phyloP scores from a whole-genome alignment of 2,329 filamentous ascomycete species.

The Pyricularia pennisetigena region DNA sequence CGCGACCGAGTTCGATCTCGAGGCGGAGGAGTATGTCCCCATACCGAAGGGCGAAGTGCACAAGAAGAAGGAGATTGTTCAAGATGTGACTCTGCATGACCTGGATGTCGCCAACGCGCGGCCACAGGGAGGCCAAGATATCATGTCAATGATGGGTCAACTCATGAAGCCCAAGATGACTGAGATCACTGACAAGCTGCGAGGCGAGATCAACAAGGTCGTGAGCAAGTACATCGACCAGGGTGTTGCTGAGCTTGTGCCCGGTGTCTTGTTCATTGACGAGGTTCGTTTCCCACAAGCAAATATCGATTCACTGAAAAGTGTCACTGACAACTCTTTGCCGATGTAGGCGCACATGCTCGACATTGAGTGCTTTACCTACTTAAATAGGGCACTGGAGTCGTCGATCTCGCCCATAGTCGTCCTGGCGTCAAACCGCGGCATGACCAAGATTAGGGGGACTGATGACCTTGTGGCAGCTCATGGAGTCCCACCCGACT shows the following conservation, averaged over 20 bases:
- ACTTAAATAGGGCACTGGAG: conserved; percentile 96
- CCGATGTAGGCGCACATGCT: conserved; percentile 88
- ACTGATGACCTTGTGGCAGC: conserved; percentile 74
- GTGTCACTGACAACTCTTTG: conserved; percentile 13
- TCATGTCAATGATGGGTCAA: conserved; percentile 99
- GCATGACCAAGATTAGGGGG: conserved; percentile 85
- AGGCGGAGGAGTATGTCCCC: conserved; percentile 97
- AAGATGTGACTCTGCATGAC: conserved; percentile 95
- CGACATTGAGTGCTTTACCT: conserved; percentile 98
- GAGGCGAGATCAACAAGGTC: conserved; percentile 96
- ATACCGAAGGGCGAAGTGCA: conserved; percentile 98
- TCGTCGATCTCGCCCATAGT: conserved; percentile 92
- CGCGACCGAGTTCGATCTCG: conserved; percentile 95
- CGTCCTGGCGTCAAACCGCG: conserved; percentile 93
- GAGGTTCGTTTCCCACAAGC: conserved; percentile 51
- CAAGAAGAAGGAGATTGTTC: conserved; percentile 99
- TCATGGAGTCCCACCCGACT: conserved; percentile 89
- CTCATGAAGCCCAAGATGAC: conserved; percentile 99
- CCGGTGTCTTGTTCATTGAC: conserved; percentile 95
- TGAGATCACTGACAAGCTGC: conserved; percentile 95
- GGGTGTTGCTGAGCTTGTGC: conserved; percentile 94
- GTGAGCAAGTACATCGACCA: conserved; percentile 99
- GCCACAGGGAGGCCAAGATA: conserved; percentile 94
- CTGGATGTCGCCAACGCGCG: conserved; percentile 91
- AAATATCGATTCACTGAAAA: conserved; percentile 6